A percentile compares a stretch with the other conserved stretches of the same genome.
These are phyloP conservation scores for Colletotrichum spaethianum DNA, from an alignment of 2,329 filamentous ascomycete genomes.

Conservation along the genomic window DNA sequence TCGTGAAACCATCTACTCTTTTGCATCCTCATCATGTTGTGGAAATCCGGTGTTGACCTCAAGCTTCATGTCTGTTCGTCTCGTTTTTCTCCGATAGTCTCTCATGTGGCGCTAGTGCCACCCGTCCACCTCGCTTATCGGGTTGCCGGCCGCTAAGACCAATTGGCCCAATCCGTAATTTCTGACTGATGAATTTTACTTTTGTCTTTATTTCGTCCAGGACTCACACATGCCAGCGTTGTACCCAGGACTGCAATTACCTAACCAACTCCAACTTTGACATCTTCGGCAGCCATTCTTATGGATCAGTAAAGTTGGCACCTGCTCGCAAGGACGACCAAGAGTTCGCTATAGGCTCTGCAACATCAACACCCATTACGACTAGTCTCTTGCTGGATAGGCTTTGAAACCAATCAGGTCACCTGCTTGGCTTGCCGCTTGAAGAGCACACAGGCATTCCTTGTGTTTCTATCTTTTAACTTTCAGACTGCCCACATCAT, in stretches of 20 bases:
- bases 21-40: neutral
- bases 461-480: neutral
- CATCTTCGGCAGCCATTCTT: neutral
- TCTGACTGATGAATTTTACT: constrained; percentile 27
- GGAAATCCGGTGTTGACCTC: neutral
- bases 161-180: constrained; percentile 19
- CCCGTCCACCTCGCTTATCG: constrained; percentile 36
- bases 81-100: constrained; percentile 13
- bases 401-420: neutral
- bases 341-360: neutral
- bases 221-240: neutral
- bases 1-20: too few species aligned
- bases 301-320: neutral
- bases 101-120: constrained; percentile 22
- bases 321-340: neutral
- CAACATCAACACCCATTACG: neutral
- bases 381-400: neutral
- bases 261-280: neutral
- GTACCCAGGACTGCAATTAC: neutral
- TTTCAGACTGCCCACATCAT: neutral
- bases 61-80: constrained; percentile 21
- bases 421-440: neutral
- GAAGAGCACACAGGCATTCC: neutral
- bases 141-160: constrained; percentile 34
- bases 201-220: constrained; percentile 13